Conservation (phyloP, 2,329 filamentous ascomycete genomes). For the Aureobasidium sp. region DNA sequence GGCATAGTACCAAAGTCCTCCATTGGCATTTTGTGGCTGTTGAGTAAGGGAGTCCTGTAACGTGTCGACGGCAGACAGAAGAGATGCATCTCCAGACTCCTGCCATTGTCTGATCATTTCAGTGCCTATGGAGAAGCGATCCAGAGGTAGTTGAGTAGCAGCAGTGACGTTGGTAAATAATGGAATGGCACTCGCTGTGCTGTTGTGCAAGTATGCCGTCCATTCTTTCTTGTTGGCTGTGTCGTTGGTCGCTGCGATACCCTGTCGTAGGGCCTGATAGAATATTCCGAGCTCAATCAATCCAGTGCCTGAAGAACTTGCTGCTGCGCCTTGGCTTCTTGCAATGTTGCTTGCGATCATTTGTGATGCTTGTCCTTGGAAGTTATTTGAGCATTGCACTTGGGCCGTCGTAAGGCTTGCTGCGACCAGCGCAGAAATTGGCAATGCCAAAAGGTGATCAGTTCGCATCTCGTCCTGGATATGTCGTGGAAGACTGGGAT, state of each 20-base stretch:
- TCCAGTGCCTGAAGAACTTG: not conserved
- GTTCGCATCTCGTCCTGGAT: not conserved
- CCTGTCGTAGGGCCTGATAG: not conserved
- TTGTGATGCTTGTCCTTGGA: not conserved
- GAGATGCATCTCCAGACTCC: not conserved
- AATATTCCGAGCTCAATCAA: conserved; percentile 2
- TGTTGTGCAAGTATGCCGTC: not conserved
- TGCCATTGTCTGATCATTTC: not conserved
- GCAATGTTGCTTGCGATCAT: not conserved
- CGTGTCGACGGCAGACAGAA: not conserved
- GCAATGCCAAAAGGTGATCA: not conserved
- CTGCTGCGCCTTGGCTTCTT: not conserved
- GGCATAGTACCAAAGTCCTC: conserved; percentile 1
- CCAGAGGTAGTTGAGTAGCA: not conserved
- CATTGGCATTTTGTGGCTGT: not conserved
- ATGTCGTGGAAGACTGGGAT: too few species aligned
- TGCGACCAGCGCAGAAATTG: not conserved
- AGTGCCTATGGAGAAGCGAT: not conserved
- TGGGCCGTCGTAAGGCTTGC: not conserved
- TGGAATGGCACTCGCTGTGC: not conserved
- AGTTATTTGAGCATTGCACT: not conserved
- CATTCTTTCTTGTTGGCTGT: not conserved
- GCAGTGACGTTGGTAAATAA: not conserved
- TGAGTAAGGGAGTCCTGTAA: not conserved
- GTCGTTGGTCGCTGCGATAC: not conserved